Evolutionary conservation across 1,284 basidiomycete genomes (phyloP), one percentile per base, ranked within the genome.

Genomic region (Thecaphora thlaspeos): DNA sequence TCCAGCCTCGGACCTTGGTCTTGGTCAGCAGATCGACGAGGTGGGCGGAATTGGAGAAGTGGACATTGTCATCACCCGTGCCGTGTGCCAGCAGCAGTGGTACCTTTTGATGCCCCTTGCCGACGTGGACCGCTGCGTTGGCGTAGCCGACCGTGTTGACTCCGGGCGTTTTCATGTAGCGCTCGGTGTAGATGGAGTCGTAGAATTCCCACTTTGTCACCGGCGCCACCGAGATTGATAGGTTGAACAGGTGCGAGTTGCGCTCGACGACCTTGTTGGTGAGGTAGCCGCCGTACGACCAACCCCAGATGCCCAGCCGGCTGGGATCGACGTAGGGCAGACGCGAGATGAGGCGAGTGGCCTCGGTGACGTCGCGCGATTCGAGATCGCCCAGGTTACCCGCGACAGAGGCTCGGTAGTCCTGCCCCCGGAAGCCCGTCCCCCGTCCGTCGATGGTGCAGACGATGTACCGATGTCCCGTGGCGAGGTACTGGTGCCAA

Each of bases 401-500:
- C 66, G 88, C 87, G 7, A 97, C 88, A 0, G 86, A 83, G 75
- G 91, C 91, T 50, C 93, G 82, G 77, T 95, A 80, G 53, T 81
- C 80, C 28, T 91, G 83, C 0, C 94, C 94, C 76, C 88, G 89
- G 80, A 83, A 90, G 1, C 94, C 94, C 0, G 94, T 97, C 0
- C 93, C 93, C n/a, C 93, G 84, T 0, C 90, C 91, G 76, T 97
- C 94, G 39, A 96, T 87, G 14, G 84, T 80, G 42, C 95, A 89
- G 23, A 94, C 82, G 41, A 98, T 83, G 78, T 94, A 96, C 63
- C 90, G 86, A 40, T 90, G 81, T 26, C 85, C 83, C 62, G 88
- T 88, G 2, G 88, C 88, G 21, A 96, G 83, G 79, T 88, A 94
- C 56, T 90, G 83, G 68, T 91, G 86, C 90, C 91, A 97, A 24